A percentile compares a stretch with the other conserved stretches of the same genome.
Conservation (phyloP, 345 rosid genomes). For the Zanthoxylum bungeanum region DNA sequence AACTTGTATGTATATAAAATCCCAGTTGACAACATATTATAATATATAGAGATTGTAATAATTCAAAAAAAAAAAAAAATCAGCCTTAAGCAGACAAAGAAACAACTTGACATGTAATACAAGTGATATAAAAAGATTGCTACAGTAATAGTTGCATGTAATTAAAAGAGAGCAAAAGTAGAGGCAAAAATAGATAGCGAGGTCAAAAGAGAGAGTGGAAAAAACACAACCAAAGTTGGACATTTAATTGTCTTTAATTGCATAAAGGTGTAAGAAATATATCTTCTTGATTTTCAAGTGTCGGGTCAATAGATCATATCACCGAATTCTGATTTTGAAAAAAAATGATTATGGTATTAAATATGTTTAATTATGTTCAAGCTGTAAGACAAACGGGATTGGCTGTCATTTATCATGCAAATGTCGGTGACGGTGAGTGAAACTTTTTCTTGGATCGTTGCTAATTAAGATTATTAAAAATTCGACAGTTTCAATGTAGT, state of each 20-base stretch:
- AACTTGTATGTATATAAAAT: no score
- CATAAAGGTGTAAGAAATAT: constrained; percentile 1
- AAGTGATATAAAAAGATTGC: not conserved
- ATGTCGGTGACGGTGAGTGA: not conserved
- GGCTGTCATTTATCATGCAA: not conserved
- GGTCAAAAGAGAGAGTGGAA: not conserved
- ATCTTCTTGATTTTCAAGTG: not conserved
- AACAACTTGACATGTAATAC: not conserved
- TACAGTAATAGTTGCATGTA: not conserved
- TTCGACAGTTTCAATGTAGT: no score
- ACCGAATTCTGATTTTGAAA: constrained; percentile 4
- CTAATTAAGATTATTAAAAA: no score
- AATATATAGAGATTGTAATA: no score
- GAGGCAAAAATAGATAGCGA: not conserved
- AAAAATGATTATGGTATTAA: not conserved
- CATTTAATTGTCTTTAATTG: not conserved
- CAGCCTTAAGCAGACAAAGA: not conserved
- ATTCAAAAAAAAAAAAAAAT: no score
- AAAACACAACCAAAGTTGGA: not conserved
- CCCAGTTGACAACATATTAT: no score
- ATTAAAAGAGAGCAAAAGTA: not conserved
- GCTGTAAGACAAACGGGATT: not conserved
- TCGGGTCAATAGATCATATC: constrained; percentile 9
- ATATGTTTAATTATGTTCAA: not conserved
- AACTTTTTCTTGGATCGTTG: not conserved